Evolutionary conservation across 495 filamentous ascomycete genomes (phyloP), one percentile per base, ranked within the genome.

Genomic region (Bryoglossum gracile): DNA sequence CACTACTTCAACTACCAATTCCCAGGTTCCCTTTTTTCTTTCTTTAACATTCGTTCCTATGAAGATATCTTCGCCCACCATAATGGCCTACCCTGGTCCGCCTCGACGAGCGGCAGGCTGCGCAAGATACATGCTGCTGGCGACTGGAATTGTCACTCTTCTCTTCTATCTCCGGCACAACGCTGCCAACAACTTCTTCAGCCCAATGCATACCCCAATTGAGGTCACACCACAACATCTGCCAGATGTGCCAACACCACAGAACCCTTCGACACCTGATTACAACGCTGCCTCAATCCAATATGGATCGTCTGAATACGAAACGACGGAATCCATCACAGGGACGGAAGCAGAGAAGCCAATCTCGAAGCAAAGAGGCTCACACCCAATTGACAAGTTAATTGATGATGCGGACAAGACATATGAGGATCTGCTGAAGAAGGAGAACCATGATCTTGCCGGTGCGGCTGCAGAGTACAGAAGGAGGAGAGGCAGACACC

Each of bases 391-490:
- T 43, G 72, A 76, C 43, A 46, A 55, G 8, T 57, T 75, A 4
- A 69, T 76, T 26, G 57, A 53, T n/a, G 49, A 36, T 2, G 74
- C 70, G 32, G 65, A 73, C 6, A 62, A 63, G 35, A 54, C 61
- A 5, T 76, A 72, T 38, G 57, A 62, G 0, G 51, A 55, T 8
- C 55, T 69, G 16, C 48, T 73, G 8, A 61, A 63, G 9, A 69
- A 65, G 22, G 62, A 70, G 44, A 66, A 67, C 13, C 65, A 66
- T 14, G 79, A 72, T 14, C 70, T 87, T 33, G 64, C 67, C 36
- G 65, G 78, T 21, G 74, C 80, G 0, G 82, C 83, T 1, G 68
- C 70, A 30, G 74, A 73, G 36, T 89, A 87, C 62, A 67, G 81
- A 21, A 60, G 70, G 34, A 72, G 69, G 14, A 71, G 83, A 45